phyloP scores from a whole-genome alignment of 2,329 filamentous ascomycete species.

The Colletotrichum orchidophilum region DNA sequence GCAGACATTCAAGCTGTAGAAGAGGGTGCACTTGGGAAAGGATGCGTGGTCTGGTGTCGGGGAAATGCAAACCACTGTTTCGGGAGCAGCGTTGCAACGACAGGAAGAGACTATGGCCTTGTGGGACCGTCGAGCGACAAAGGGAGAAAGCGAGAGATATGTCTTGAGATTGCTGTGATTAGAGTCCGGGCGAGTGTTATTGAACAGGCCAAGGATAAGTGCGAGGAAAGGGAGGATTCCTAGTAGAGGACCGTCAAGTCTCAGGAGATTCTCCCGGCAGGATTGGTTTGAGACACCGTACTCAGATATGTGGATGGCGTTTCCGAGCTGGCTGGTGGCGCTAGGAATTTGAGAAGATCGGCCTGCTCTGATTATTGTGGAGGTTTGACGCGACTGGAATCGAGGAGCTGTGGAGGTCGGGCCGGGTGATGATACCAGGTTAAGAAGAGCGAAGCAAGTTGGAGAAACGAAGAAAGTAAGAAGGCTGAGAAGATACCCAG shows the following conservation, averaged over 20 bases:
- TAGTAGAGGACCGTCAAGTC: slow-evolving; percentile 29
- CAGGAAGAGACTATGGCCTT: slow-evolving; percentile 33
- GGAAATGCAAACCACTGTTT: slow-evolving; percentile 37
- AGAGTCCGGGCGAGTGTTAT: slow-evolving; percentile 17
- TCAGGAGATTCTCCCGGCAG: slow-evolving; percentile 22
- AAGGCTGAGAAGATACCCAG: slow-evolving; percentile 17
- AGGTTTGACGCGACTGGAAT: slow-evolving; percentile 12
- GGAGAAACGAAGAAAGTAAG: not conserved
- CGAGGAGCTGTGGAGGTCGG: not conserved
- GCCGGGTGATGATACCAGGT: not conserved
- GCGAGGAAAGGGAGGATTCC: slow-evolving; percentile 27
- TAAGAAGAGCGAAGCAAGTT: not conserved
- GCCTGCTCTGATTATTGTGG: not conserved
- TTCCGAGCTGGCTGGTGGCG: slow-evolving; percentile 28
- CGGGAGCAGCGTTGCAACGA: slow-evolving; percentile 35
- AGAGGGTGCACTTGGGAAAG: slow-evolving; percentile 32
- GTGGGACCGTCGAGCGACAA: slow-evolving; percentile 28
- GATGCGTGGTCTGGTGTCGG: slow-evolving; percentile 29
- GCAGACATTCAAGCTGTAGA: slow-evolving; percentile 65
- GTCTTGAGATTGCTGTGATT: slow-evolving; percentile 32
- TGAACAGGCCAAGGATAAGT: slow-evolving; percentile 17
- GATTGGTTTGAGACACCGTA: slow-evolving; percentile 29
- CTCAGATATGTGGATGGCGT: slow-evolving; percentile 32
- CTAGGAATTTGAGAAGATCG: slow-evolving; percentile 7
- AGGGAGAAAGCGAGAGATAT: slow-evolving; percentile 33